Evolutionary conservation across 129 eudicot genomes (phyloP), one percentile per base, ranked within the genome.

Genomic region (Heracleum sosnowskyi): DNA sequence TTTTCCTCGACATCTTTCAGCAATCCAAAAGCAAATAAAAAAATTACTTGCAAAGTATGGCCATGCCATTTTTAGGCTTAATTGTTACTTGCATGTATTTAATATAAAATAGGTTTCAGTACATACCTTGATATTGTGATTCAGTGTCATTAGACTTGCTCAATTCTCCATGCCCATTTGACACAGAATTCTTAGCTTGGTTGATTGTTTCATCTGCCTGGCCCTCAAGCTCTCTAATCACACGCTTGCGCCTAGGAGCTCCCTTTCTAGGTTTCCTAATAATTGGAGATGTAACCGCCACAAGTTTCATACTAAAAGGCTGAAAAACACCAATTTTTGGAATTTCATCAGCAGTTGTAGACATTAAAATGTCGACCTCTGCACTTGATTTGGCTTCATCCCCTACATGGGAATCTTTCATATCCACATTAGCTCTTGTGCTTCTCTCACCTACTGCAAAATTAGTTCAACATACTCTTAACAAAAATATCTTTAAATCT

Each of bases 81-180:
- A 2, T 9, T 1, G 1, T 57, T 57, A n/a, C 66, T 57, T 57
- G 66, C 66, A 57, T n/a, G 31, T 53, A 71, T n/a, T 8, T 7
- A 11, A 8, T 72, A 40, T 41, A 7, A 39, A 40, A 40, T 39
- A n/a, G 24, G 33, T 31, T 35, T 57, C 64, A 78, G 29, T 10
- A 11, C 28, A 29, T 78, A 68, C 81, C 81, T 68, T 42, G 76
- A 66, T 0, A 29, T 66, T 44, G 36, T 64, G 74, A 77, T 12
- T 47, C 74, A 17, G 16, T 41, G 74, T 41, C 36, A 11, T 63
- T 62, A n/a, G 41, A 2, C 7, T 18, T 69, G 13, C 31, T 36
- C 74, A 20, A 6, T 36, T 36, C 44, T 35, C 15, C 74, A 33
- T 36, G 45, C 11, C 28, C 74, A 36, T 36, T 26, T 62, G 57